A percentile compares a stretch with the other conserved stretches of the same genome.
phyloP scores from a whole-genome alignment of 257 asterid species.

The Thymus mandschuricus region DNA sequence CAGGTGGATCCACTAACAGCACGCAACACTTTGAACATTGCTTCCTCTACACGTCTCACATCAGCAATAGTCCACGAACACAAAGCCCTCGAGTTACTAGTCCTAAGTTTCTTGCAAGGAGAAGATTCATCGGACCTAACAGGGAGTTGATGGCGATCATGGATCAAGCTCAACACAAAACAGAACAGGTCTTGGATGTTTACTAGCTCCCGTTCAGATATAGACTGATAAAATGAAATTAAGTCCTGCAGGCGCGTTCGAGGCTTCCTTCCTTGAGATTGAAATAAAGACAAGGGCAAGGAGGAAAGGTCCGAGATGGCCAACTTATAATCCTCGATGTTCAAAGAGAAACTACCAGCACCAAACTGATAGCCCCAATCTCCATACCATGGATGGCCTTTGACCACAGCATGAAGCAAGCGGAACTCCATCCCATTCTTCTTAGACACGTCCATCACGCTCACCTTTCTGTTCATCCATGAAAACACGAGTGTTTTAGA shows the following conservation, averaged over 20 bases:
- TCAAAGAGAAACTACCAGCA: slow-evolving; percentile 79
- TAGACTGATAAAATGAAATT: slow-evolving; percentile 79
- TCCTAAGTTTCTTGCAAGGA: slow-evolving; percentile 58
- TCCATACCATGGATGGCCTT: slow-evolving; percentile 96
- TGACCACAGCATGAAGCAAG: slow-evolving; percentile 73
- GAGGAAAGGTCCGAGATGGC: slow-evolving; percentile 67
- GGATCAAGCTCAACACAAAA: slow-evolving; percentile 69
- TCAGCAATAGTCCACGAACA: slow-evolving; percentile 76
- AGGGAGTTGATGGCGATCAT: slow-evolving; percentile 45
- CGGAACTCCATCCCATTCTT: slow-evolving; percentile 87
- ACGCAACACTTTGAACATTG: slow-evolving; percentile 83
- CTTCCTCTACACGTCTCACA: slow-evolving; percentile 71
- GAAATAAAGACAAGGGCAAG: slow-evolving; percentile 62
- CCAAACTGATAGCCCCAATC: slow-evolving; percentile 96
- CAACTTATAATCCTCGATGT: slow-evolving; percentile 54
- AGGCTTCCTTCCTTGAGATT: slow-evolving; percentile 80
- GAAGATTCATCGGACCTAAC: slow-evolving; percentile 41
- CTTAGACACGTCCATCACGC: slow-evolving; percentile 98
- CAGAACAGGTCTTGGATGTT: slow-evolving; percentile 71
- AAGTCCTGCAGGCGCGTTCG: slow-evolving; percentile 78
- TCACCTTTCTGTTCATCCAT: slow-evolving; percentile 62
- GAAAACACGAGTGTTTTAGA: slow-evolving; percentile 8
- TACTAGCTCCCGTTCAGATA: slow-evolving; percentile 77
- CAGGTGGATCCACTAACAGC: slow-evolving; percentile 89
- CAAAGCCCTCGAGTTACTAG: slow-evolving; percentile 53